A percentile compares a stretch with the other conserved stretches of the same genome.
Evolutionary conservation across 2,329 filamentous ascomycete species (phyloP).

Genomic region (Cercospora janseana): DNA sequence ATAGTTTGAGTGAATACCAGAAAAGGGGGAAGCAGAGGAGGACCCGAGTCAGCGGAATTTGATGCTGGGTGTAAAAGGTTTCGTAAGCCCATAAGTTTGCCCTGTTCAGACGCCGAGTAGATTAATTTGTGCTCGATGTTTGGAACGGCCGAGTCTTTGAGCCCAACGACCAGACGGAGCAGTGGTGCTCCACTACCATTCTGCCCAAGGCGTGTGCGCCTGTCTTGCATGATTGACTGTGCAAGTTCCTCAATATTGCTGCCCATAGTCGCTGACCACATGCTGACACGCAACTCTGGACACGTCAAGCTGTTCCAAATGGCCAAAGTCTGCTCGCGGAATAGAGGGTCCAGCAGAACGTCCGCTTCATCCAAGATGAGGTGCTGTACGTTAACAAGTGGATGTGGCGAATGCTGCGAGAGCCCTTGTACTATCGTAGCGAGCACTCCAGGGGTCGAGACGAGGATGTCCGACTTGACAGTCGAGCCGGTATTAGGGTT

Average conservation of each 20-base stretch:
- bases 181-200: constrained; percentile 48
- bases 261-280: constrained; percentile 97
- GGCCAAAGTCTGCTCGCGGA: constrained; percentile 80
- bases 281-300: constrained; percentile 67
- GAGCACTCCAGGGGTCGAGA: constrained; percentile 76
- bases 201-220: constrained; percentile 36
- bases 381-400: constrained; percentile 60
- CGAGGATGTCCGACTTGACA: constrained; percentile 74
- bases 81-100: constrained; percentile 86
- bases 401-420: constrained; percentile 33
- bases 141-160: constrained; percentile 93
- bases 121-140: constrained; percentile 85
- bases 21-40: constrained; percentile 75
- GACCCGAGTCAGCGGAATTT: constrained; percentile 53
- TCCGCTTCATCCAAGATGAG: constrained; percentile 92
- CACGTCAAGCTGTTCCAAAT: constrained; percentile 80
- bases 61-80: constrained; percentile 79
- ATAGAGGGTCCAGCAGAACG: constrained; percentile 85
- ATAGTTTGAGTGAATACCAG: constrained; percentile 97
- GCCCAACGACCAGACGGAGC: constrained; percentile 84
- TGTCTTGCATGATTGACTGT: constrained; percentile 62
- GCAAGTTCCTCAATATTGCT: constrained; percentile 84
- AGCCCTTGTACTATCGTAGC: constrained; percentile 66
- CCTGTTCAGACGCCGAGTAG: constrained; percentile 89
- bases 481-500: constrained; percentile 43